Evolutionary conservation across 768 basidiomycete genomes (phyloP), one percentile per base, ranked within the genome.

Genomic region (Amanita thiersii): DNA sequence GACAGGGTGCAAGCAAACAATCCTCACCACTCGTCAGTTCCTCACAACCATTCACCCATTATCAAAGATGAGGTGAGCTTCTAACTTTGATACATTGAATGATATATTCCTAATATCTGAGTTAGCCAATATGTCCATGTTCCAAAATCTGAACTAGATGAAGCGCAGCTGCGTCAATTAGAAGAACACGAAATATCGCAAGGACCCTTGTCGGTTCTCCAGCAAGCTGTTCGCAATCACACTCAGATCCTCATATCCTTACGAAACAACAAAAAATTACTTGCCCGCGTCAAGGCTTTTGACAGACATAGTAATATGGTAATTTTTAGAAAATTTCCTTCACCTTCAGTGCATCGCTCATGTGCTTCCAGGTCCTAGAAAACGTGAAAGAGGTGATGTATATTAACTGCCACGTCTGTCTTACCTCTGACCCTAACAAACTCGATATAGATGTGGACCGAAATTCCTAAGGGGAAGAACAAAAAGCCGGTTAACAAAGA

Each of bases 401-500:
- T 11, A 18, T 19, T 25, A 20, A 14, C 11, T 20, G 38, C 43
- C 12, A 14, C 37, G 11, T 23, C 11, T 17, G 4, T 10, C 23
- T 31, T 15, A 1, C 12, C 20, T 19, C 20, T 3, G 4, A 15
- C 4, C 32, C 41, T 56, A 15, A 54, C 32, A 26, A 17, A 9
- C 8, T 14, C 12, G 23, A 25, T 35, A 10, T 35, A 99, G 91
- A 98, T 98, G 94, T 98, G 96, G 96, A 97, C 93, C 15, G 96
- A 99, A 61, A 62, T 82, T 35, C 96, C 96, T 14, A 98, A 97
- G 64, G 92, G 91, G 29, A 98, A 98, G 68, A 91, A 91, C 58
- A 97, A 96, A 70, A 98, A 97, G 58, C 89, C 96, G 5, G 82
- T 98, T 43, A 98, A 98, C 72, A 98, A 98, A 66, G 96, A 98